Base-by-base conservation (phyloP, 2,329 filamentous ascomycete species). In the Trichoderma citrinoviride region DNA sequence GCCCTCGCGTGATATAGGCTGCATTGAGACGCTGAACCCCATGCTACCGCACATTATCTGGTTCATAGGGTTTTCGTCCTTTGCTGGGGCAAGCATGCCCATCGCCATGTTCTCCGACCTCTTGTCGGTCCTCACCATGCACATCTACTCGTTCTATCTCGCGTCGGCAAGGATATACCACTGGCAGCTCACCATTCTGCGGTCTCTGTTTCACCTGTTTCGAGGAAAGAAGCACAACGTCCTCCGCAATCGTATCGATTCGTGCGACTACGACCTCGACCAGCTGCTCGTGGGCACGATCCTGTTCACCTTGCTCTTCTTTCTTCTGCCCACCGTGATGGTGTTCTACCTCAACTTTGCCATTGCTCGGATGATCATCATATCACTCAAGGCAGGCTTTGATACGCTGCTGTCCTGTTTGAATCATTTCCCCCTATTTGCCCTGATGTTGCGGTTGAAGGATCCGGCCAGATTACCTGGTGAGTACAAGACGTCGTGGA, bases 271-370 rank as follows among this genome's bases (percentile, higher is more conserved):
- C 78, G 95, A 98, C 75, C 85, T 99, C 25, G 95, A 99, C 75
- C 96, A 99, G 78, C 86, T 99, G 4, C 87, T 99, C 7, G 88
- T 99, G 7, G 95, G 95, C 67, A 99, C 95, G 0, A 98, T 99
- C 66, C 82, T 99, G 21, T 99, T 99, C 74, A 98, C 95, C 0
- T 82, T 99, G 7, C 85, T 99, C 1, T 96, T 96, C 79, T 99
- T 98, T 76, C 83, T 99, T 17, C 82, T 99, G 3, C 95, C 95
- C 0, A 99, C 95, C 0, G 93, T 99, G 25, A 87, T 94, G 61
- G 95, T 99, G 49, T 99, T 98, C 75, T 99, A 99, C 74, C 83
- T 97, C 66, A 97, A 96, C 47, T 99, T 99, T 79, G 94, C 96
- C 54, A 88, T 92, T 67, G 93, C 94, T 41, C 87, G 96, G 56